These are phyloP conservation scores for Lithohypha guttulata DNA, from an alignment of 2,329 filamentous ascomycete species.

Conservation along the genomic window DNA sequence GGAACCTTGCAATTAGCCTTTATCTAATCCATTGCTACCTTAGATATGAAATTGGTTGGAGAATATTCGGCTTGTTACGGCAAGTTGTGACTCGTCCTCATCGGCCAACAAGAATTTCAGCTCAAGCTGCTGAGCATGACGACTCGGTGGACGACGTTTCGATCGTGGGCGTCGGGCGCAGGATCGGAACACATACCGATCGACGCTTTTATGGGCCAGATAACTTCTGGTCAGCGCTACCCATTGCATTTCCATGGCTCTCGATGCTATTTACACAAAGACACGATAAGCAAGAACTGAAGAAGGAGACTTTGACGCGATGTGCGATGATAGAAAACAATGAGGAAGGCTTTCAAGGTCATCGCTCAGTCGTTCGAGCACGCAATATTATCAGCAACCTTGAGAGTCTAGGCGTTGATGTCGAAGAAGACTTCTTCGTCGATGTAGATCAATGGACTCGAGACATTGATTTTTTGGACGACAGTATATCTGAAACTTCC, in stretches of 20 bases:
- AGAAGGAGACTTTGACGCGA: constrained; percentile 12
- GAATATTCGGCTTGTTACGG: constrained; percentile 12
- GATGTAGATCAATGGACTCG: constrained; percentile 6
- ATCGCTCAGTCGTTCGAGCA: background rate
- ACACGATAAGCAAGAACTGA: constrained; percentile 12
- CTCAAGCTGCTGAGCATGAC: constrained; percentile 8
- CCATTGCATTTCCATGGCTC: constrained; percentile 13
- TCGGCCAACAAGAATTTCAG: constrained; percentile 15
- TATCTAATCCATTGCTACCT: constrained; percentile 5
- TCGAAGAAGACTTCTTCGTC: constrained; percentile 9
- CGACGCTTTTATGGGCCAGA: constrained; percentile 5
- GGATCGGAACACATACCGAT: background rate
- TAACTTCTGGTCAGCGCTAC: constrained; percentile 4
- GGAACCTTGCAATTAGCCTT: background rate
- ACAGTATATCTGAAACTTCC: background rate
- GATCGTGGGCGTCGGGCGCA: constrained; percentile 8
- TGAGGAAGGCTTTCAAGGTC: constrained; percentile 1
- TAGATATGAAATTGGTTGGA: constrained; percentile 4
- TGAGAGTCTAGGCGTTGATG: constrained; percentile 5
- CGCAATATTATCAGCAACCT: constrained; percentile 8
- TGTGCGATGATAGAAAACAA: constrained; percentile 12
- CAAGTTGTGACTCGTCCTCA: constrained; percentile 15
- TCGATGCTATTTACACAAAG: constrained; percentile 10
- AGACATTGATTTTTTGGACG: constrained; percentile 3
- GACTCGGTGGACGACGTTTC: constrained; percentile 9